These are phyloP conservation scores for Chiua virens DNA, from an alignment of 768 basidiomycete genomes.

Conservation along the genomic window DNA sequence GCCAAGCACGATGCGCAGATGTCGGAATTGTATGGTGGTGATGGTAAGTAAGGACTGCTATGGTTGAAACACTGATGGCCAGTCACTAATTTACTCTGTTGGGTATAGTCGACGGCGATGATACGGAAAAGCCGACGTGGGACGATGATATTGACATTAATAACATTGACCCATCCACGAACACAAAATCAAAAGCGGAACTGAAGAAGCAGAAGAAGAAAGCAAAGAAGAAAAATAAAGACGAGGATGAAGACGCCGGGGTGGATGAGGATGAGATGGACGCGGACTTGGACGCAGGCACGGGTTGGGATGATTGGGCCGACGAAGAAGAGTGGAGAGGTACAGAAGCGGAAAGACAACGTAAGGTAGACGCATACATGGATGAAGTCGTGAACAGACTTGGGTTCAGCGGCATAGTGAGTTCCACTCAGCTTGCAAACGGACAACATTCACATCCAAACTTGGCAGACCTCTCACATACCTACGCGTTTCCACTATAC, in stretches of 20 bases:
- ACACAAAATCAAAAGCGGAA: conserved; percentile 28
- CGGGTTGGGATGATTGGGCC: conserved; percentile 31
- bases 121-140: conserved; percentile 80
- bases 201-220: conserved; percentile 46
- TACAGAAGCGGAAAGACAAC: conserved; percentile 88
- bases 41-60: conserved; percentile 31
- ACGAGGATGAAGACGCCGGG: conserved; percentile 46
- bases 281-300: conserved; percentile 55
- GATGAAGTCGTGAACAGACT: conserved; percentile 79
- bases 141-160: conserved; percentile 84
- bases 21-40: conserved; percentile 65
- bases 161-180: conserved; percentile 50
- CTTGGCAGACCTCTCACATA: conserved; percentile 74
- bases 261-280: conserved; percentile 49
- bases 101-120: conserved; percentile 30
- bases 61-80: background rate
- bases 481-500: conserved; percentile 94
- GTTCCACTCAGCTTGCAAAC: conserved; percentile 24
- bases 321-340: conserved; percentile 74
- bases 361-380: conserved; percentile 84
- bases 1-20: conserved; percentile 82
- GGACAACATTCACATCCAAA: background rate
- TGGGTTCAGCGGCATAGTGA: conserved; percentile 94
- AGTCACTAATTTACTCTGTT: background rate
- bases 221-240: conserved; percentile 40